Conservation (phyloP, 1,284 basidiomycete genomes). For the Pyrrhoderma lamaoense region DNA sequence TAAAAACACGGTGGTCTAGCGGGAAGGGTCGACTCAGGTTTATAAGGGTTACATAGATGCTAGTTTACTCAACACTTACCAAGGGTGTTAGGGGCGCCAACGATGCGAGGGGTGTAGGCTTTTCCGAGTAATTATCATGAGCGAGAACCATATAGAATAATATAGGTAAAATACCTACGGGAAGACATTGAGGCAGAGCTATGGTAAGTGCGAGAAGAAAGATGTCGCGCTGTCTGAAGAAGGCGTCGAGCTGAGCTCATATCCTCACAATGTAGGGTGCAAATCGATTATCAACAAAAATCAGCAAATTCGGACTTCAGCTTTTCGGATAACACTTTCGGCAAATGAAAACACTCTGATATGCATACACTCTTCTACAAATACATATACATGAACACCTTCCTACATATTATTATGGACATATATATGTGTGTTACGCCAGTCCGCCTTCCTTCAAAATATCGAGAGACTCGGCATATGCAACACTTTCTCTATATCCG, state of each 20-base stretch:
- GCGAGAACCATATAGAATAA: conserved; percentile 15
- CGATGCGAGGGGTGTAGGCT: conserved; percentile 72
- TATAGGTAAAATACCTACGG: conserved; percentile 35
- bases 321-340: background rate
- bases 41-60: background rate
- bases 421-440: conserved; percentile 12
- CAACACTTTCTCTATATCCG: conserved; percentile 36
- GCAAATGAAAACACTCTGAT: background rate
- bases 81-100: conserved; percentile 88
- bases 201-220: conserved; percentile 33
- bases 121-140: conserved; percentile 11
- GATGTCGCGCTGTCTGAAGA: conserved; percentile 49
- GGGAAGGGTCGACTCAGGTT: conserved; percentile 8
- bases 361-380: background rate
- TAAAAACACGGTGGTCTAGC: conserved; percentile 89
- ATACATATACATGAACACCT: background rate
- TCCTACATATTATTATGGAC: conserved; percentile 19
- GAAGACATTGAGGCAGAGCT: conserved; percentile 41
- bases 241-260: conserved; percentile 37
- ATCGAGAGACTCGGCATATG: conserved; percentile 36
- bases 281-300: conserved; percentile 5
- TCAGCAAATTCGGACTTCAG: background rate
- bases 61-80: conserved; percentile 40
- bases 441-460: conserved; percentile 16
- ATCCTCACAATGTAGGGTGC: conserved; percentile 1